phyloP scores from a whole-genome alignment of 768 basidiomycete species.

The Auricularia sp. region DNA sequence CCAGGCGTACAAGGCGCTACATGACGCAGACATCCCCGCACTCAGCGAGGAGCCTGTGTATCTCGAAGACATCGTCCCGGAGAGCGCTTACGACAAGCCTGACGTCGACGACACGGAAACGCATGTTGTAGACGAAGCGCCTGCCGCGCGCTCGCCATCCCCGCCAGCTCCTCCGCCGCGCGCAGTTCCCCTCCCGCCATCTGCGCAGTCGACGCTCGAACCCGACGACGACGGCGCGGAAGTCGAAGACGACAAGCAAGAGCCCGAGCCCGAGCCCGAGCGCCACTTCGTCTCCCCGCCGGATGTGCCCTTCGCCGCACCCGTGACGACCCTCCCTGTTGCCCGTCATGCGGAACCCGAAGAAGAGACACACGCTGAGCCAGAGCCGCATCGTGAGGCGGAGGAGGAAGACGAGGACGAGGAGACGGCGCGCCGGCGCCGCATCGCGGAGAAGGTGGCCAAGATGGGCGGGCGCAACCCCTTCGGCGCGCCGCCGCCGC shows the following conservation, averaged over 20 bases:
- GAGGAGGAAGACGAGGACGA: slow-evolving; percentile 14
- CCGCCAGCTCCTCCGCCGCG: too few species aligned
- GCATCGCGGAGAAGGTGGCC: slow-evolving; percentile 48
- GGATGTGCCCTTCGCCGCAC: too few species aligned
- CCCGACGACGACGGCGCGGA: too few species aligned
- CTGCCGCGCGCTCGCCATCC: too few species aligned
- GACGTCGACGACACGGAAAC: not conserved
- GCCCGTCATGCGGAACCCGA: not conserved
- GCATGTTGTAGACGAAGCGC: not conserved
- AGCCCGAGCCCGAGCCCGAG: slow-evolving; percentile 6
- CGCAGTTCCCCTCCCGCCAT: too few species aligned
- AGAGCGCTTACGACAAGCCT: not conserved
- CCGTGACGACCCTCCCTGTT: too few species aligned
- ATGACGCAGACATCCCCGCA: not conserved
- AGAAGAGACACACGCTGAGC: too few species aligned
- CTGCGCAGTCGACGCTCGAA: too few species aligned
- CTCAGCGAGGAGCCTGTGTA: slow-evolving; percentile 1
- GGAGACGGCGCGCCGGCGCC: slow-evolving; percentile 43
- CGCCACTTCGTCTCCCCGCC: too few species aligned
- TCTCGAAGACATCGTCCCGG: not conserved
- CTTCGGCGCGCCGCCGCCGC: slow-evolving; percentile 29
- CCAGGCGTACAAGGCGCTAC: not conserved
- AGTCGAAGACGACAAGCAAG: not conserved
- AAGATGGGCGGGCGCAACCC: slow-evolving; percentile 57
- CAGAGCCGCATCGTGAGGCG: not conserved